Base-by-base conservation (phyloP, 139 green algal species). In the Chlamydomonas schloesseri region DNA sequence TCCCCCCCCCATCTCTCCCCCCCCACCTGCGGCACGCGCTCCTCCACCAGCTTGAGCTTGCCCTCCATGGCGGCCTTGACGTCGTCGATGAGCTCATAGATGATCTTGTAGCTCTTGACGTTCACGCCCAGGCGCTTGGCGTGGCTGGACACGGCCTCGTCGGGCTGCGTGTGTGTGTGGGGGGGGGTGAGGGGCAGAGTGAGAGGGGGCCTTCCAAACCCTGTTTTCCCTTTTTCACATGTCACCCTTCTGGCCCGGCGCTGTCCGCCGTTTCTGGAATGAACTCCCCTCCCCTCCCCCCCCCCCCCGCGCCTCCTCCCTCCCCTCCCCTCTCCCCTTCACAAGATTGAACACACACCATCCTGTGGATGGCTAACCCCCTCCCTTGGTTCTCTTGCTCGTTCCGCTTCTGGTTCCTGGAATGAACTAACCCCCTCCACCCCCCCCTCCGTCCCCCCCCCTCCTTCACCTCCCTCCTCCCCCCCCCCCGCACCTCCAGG, bases 1-100 rank as follows among this genome's bases (percentile, higher is more conserved):
- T 71, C 69, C 65, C 31, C 80, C 47, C 78, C 73, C 36, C 96
- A 96, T n/a, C 98, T 53, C 26, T 28, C 24, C 71, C 23, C 24
- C 8, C 72, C 8, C 73, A 83, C 77, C 77, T 84, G 50, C 13
- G 84, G 79, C 76, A 95, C 89, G 18, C 91, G 74, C 93, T 98
- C 96, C 90, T 98, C 94, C 58, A 97, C 88, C 31, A 91, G 58
- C 65, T 87, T 91, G 62, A 99, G 91, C 85, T 96, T 94, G 73
- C 97, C 98, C 93, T 99, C 97, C 98, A 99, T 99, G 21, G 93
- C 93, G 18, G 93, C 96, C 47, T 97, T 95, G 31, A 99, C 91
- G 78, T 99, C 96, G 86, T 99, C 97, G 20, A 99, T 91, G 20
- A 99, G 90, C 77, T 97, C 93, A 89, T 99, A 99, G 89, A 99